Evolutionary conservation across 192 early-diverging fungal genomes (phyloP), one percentile per base, ranked within the genome.

Genomic region (Backusella psychrophila): DNA sequence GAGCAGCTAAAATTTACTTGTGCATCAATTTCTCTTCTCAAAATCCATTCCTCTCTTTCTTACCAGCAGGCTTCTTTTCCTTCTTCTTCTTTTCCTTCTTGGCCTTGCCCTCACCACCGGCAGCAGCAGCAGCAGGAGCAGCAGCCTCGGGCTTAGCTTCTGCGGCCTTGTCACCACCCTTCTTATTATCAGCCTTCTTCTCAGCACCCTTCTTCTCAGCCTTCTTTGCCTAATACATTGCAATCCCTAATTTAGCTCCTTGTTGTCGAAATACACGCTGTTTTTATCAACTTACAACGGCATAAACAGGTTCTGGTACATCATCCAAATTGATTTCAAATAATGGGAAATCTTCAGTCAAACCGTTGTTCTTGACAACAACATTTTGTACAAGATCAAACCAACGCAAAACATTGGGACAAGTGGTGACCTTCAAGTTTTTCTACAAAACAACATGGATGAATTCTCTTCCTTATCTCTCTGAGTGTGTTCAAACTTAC

Each of bases 321-420:
- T 88, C 86, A 34, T 87, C 78, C 34, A 80, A 78, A 56, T 88
- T 75, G 12, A 91, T 73, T 39, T 77, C 21, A 42, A 83, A 35
- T 5, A 77, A 39, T 8, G 75, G 53, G 66, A 80, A 82, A 75
- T 88, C 88, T 72, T 88, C 86, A 31, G 83, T 80, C 69, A 77
- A 73, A 39, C 79, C 77, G 21, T 81, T 79, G 38, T 68, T 76
- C 39, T 81, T 78, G 42, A 88, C 80, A 59, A 90, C 80, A 14
- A 88, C 82, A 73, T 95, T 85, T 83, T 95, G 94, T 71, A 95
- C 85, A 68, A 95, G 81, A 85, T 94, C 93, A 71, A 93, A 93
- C 91, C 93, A 95, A 39, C 94, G 86, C 53, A 89, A 87, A 44
- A 94, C 85, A 81, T 92, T 84, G 77, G 84, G 81, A 46, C 84